A percentile compares a stretch with the other conserved stretches of the same genome.
Evolutionary conservation across 2,329 filamentous ascomycete genomes (phyloP).

Genomic region (Aspergillus aculeatus): DNA sequence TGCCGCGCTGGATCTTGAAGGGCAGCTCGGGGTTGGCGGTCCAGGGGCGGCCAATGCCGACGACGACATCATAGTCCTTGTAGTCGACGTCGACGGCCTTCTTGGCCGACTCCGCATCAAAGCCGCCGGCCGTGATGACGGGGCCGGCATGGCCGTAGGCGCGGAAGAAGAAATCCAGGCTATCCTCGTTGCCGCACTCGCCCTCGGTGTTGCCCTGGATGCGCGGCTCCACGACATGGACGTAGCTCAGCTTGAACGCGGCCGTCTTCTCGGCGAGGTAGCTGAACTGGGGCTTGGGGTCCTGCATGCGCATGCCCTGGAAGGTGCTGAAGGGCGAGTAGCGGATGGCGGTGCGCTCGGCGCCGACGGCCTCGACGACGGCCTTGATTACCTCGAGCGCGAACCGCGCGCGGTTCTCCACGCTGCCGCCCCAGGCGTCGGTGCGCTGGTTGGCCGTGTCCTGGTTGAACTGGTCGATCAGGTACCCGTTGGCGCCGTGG

Average conservation of each 20-base stretch:
- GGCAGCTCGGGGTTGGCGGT: slow-evolving; percentile 49
- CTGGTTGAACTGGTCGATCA: slow-evolving; percentile 54
- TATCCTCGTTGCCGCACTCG: slow-evolving; percentile 33
- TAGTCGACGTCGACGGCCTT: slow-evolving; percentile 36
- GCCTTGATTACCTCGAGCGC: slow-evolving; percentile 51
- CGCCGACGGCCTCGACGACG: slow-evolving; percentile 46
- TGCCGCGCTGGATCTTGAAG: slow-evolving; percentile 40
- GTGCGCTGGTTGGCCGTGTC: slow-evolving; percentile 49
- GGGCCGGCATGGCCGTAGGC: slow-evolving; percentile 44
- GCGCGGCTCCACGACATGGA: slow-evolving; percentile 62
- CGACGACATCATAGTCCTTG: slow-evolving; percentile 29
- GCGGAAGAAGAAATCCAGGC: slow-evolving; percentile 47
- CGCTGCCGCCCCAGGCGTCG: slow-evolving; percentile 52
- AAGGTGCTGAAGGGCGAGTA: slow-evolving; percentile 47
- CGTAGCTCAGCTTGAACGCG: slow-evolving; percentile 56
- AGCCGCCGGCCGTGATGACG: slow-evolving; percentile 53
- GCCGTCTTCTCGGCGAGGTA: slow-evolving; percentile 56
- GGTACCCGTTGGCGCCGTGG: slow-evolving; percentile 51
- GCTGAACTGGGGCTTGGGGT: slow-evolving; percentile 63
- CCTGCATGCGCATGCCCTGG: slow-evolving; percentile 56
- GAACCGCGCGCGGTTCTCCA: slow-evolving; percentile 55
- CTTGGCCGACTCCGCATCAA: slow-evolving; percentile 40
- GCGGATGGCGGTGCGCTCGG: slow-evolving; percentile 46
- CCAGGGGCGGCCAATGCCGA: slow-evolving; percentile 46
- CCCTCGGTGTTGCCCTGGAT: slow-evolving; percentile 34